Conservation (phyloP, 1,139 yeast species). For the Debaryomycetaceae sp. region DNA sequence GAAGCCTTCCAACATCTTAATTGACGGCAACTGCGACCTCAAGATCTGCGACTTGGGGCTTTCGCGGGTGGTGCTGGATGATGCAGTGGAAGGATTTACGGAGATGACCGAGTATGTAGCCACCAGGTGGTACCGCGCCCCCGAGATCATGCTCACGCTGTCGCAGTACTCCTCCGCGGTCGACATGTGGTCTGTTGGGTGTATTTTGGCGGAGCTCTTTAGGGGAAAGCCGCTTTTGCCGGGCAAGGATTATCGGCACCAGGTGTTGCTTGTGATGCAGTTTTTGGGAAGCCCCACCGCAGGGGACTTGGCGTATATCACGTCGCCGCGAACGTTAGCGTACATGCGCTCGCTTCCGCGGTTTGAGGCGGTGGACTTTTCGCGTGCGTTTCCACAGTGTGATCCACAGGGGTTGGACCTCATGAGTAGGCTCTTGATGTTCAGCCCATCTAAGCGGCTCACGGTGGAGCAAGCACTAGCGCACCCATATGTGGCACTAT, state of each 20-base stretch:
- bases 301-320: constrained; percentile 53
- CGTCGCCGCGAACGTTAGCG: constrained; percentile 57
- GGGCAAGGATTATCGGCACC: constrained; percentile 71
- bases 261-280: constrained; percentile 56
- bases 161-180: constrained; percentile 69
- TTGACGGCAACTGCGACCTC: constrained; percentile 32
- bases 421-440: constrained; percentile 66
- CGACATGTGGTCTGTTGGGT: constrained; percentile 79
- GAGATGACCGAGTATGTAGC: constrained; percentile 71
- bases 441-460: constrained; percentile 76
- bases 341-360: constrained; percentile 55
- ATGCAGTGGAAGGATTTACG: constrained; percentile 20
- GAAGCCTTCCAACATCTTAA: constrained; percentile 35
- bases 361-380: constrained; percentile 15
- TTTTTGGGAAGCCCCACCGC: constrained; percentile 61
- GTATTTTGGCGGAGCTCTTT: constrained; percentile 66
- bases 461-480: constrained; percentile 75
- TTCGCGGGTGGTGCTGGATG: constrained; percentile 33
- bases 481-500: constrained; percentile 76
- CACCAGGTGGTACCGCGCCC: constrained; percentile 78
- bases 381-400: constrained; percentile 2
- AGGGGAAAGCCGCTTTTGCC: constrained; percentile 70
- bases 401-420: constrained; percentile 78
- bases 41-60: constrained; percentile 58
- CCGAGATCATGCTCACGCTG: constrained; percentile 69